These are phyloP conservation scores for Inga oerstediana DNA, from an alignment of 306 rosid species.

Conservation along the genomic window DNA sequence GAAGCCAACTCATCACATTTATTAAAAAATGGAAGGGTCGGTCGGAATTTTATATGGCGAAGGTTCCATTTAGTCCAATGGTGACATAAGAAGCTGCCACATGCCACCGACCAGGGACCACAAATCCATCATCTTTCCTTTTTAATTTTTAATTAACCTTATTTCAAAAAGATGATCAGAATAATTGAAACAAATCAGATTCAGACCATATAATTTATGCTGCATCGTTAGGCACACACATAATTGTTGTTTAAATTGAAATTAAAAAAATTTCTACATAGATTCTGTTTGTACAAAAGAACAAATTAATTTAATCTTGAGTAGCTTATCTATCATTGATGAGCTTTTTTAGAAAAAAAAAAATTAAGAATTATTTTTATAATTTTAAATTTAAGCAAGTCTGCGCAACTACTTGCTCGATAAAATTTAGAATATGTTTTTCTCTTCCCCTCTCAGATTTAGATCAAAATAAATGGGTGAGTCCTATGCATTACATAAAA, in stretches of 20 bases:
- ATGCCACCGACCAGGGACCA: constrained; percentile 56
- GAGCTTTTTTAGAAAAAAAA: background rate
- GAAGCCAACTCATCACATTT: background rate
- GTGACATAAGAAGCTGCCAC: constrained; percentile 35
- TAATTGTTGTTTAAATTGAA: background rate
- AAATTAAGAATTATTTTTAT: too few species aligned
- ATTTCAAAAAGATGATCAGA: background rate
- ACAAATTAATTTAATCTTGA: background rate
- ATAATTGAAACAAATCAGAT: constrained; percentile 25
- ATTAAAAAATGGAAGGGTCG: constrained; percentile 19
- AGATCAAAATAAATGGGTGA: background rate
- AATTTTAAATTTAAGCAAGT: too few species aligned
- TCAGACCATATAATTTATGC: constrained; percentile 12
- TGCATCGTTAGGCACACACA: background rate
- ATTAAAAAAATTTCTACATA: background rate
- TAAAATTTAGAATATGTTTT: background rate
- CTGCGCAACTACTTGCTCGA: background rate
- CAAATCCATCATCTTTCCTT: background rate
- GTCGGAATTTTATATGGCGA: constrained; percentile 31
- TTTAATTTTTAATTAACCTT: background rate
- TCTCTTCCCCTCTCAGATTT: background rate
- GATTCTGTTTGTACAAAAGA: background rate
- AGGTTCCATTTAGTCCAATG: constrained; percentile 25
- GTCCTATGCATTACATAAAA: background rate
- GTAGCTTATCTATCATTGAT: background rate